Evolutionary conservation across 2,329 filamentous ascomycete genomes (phyloP).

Genomic region (Epicoccum nigrum): DNA sequence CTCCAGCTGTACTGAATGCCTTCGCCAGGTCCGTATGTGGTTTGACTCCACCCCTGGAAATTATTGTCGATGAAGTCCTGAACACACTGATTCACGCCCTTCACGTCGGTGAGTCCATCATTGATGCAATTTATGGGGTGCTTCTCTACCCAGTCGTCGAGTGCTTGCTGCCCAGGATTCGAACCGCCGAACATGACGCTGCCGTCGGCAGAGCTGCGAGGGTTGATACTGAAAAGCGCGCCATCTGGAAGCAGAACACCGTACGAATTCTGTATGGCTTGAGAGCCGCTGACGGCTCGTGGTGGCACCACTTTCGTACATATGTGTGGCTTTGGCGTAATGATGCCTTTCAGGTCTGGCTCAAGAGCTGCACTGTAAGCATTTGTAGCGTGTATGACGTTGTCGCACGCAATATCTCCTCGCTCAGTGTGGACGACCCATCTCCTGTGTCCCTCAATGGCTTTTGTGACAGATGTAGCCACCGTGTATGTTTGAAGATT

Average conservation of each 20-base stretch:
- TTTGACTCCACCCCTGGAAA: constrained; percentile 34
- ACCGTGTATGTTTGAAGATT: constrained; percentile 34
- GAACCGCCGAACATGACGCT: constrained; percentile 43
- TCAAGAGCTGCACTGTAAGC: constrained; percentile 36
- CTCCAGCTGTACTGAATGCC: constrained; percentile 41
- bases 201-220: constrained; percentile 38
- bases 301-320: constrained; percentile 34
- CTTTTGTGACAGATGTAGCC: constrained; percentile 17
- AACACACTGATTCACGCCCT: constrained; percentile 34
- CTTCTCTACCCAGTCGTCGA: constrained; percentile 38
- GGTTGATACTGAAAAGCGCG: constrained; percentile 42
- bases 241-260: constrained; percentile 39
- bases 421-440: constrained; percentile 30
- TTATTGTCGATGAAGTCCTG: constrained; percentile 31
- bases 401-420: constrained; percentile 27
- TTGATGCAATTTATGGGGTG: constrained; percentile 40
- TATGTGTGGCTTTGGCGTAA: constrained; percentile 39
- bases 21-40: constrained; percentile 35
- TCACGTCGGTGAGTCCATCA: constrained; percentile 34
- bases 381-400: constrained; percentile 33
- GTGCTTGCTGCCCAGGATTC: constrained; percentile 39
- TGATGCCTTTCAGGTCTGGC: constrained; percentile 26
- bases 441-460: constrained; percentile 7
- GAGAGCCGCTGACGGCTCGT: constrained; percentile 23
- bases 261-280: constrained; percentile 40